Evolutionary conservation across 441 rosid species (phyloP).

Genomic region (Croton laevigatus): DNA sequence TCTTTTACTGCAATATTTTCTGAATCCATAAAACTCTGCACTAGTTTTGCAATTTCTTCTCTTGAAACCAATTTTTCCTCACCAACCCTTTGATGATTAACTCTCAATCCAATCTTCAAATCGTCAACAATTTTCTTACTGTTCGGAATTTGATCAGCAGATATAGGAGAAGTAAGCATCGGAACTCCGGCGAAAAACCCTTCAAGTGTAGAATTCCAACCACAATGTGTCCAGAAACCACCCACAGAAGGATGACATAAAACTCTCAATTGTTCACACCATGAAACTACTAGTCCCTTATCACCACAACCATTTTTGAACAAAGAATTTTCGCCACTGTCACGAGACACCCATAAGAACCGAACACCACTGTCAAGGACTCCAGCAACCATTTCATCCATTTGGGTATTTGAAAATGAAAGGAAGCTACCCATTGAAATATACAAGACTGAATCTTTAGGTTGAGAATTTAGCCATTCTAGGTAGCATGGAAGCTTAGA

Average conservation of each 20-base stretch:
- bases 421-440: no score
- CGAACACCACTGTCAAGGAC: no score
- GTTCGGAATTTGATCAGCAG: neutral
- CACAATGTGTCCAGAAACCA: neutral
- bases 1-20: constrained; percentile 25
- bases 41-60: constrained; percentile 16
- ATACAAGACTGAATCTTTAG: no score
- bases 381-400: no score
- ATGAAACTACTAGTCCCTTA: no score
- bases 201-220: neutral
- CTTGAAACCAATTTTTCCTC: constrained; percentile 17
- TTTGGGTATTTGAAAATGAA: no score
- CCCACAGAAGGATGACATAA: neutral
- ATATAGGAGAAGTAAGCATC: neutral
- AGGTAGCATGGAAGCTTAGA: no score
- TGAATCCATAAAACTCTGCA: constrained; percentile 36
- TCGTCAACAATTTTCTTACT: neutral
- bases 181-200: neutral
- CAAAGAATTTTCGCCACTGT: no score
- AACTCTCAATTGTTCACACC: neutral
- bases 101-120: neutral
- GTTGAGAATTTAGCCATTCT: no score
- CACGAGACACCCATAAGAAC: no score
- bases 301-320: no score
- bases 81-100: neutral